These are phyloP conservation scores for Ophiostoma quercus DNA, from an alignment of 2,329 filamentous ascomycete species.

Conservation along the genomic window DNA sequence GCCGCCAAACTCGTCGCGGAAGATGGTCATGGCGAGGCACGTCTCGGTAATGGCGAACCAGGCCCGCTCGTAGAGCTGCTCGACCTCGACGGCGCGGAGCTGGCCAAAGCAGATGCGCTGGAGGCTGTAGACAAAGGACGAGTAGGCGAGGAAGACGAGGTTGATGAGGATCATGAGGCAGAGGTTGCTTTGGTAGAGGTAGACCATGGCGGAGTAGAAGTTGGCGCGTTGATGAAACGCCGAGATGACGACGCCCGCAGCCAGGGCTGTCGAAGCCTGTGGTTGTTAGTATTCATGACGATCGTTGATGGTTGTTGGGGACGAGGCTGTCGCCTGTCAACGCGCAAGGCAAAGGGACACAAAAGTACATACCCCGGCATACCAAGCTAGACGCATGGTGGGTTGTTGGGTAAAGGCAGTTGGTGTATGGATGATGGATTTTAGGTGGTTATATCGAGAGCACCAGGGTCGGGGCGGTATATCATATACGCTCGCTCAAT, in stretches of 20 bases:
- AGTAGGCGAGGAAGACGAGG: constrained; percentile 74
- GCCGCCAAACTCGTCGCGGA: constrained; percentile 87
- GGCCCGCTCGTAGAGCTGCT: constrained; percentile 93
- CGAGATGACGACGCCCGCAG: constrained; percentile 76
- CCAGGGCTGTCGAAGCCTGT: constrained; percentile 76
- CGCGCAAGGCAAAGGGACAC: not conserved
- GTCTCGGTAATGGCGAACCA: constrained; percentile 99
- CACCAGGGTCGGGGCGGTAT: not conserved
- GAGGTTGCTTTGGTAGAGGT: constrained; percentile 92
- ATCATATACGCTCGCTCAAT: not conserved
- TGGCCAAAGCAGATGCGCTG: constrained; percentile 87
- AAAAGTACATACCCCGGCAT: constrained; percentile 50
- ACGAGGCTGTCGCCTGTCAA: not conserved
- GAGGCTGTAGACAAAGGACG: constrained; percentile 75
- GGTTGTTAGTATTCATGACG: not conserved
- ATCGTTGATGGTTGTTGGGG: not conserved
- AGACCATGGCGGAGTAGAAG: constrained; percentile 97
- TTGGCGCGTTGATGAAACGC: constrained; percentile 94
- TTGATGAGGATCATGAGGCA: constrained; percentile 94
- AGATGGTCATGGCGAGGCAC: constrained; percentile 95
- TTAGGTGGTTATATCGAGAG: not conserved
- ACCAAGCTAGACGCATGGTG: constrained; percentile 54
- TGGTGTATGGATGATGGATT: not conserved
- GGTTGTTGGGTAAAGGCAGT: not conserved
- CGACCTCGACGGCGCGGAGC: constrained; percentile 87